phyloP scores from a whole-genome alignment of 768 basidiomycete genomes.

The Gloeophyllum trabeum region DNA sequence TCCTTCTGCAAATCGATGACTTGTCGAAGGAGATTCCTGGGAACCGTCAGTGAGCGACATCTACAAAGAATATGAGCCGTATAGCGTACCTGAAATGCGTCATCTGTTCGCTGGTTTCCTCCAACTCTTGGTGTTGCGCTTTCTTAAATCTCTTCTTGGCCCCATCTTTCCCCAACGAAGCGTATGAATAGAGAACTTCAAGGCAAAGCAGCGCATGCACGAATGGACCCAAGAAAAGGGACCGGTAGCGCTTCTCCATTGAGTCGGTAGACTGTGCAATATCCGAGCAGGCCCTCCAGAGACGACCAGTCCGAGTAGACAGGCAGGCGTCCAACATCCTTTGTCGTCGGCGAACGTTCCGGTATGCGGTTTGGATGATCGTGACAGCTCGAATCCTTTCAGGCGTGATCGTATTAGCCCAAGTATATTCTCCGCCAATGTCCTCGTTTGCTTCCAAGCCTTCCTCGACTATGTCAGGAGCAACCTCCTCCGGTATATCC shows the following conservation, averaged over 20 bases:
- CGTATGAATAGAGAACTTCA: slow-evolving; percentile 18
- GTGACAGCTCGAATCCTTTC: not conserved
- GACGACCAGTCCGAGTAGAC: slow-evolving; percentile 6
- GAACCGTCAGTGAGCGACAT: not conserved
- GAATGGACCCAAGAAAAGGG: slow-evolving; percentile 24
- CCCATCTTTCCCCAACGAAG: slow-evolving; percentile 15
- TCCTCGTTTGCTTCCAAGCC: not conserved
- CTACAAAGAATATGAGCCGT: not conserved
- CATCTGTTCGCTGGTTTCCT: not conserved
- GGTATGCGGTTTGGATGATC: not conserved
- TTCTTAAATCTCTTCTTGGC: slow-evolving; percentile 18
- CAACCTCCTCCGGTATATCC: not conserved
- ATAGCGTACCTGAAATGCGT: not conserved
- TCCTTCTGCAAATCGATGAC: not conserved
- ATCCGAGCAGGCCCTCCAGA: slow-evolving; percentile 19
- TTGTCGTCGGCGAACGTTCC: slow-evolving; percentile 4
- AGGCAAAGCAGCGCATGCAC: slow-evolving; percentile 31
- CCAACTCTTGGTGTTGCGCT: slow-evolving; percentile 4
- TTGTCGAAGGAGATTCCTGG: not conserved
- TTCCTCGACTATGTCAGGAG: not conserved
- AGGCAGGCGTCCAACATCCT: slow-evolving; percentile 12
- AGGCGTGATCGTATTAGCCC: not conserved
- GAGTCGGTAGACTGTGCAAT: slow-evolving; percentile 17
- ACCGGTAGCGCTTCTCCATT: slow-evolving; percentile 20
- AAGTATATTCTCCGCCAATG: not conserved